These are phyloP conservation scores for Gossypium stocksii DNA, from an alignment of 345 rosid species.

Conservation along the genomic window DNA sequence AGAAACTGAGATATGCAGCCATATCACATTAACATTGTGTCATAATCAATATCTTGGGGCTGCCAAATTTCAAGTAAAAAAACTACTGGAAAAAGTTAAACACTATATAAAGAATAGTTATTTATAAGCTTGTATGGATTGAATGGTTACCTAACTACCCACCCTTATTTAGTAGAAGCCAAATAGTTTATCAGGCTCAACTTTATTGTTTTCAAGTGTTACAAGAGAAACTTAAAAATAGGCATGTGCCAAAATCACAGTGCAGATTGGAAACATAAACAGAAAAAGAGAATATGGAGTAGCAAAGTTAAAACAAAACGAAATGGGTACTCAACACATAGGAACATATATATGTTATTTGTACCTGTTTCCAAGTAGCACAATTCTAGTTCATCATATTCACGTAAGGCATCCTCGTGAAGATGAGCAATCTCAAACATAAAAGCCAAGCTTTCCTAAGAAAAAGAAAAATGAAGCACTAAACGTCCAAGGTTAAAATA, in stretches of 20 bases:
- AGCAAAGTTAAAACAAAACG: not conserved
- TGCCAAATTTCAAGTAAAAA: too few species aligned
- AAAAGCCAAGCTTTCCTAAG: constrained; percentile 98
- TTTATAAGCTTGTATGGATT: too few species aligned
- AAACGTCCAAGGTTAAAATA: constrained; percentile 13
- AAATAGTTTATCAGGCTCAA: too few species aligned
- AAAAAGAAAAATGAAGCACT: constrained; percentile 16
- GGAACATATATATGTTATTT: constrained; percentile 3
- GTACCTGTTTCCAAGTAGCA: constrained; percentile 95
- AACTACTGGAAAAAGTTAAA: too few species aligned
- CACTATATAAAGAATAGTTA: too few species aligned
- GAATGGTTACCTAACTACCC: too few species aligned
- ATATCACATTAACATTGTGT: too few species aligned
- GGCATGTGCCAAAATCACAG: not conserved
- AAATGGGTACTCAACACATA: not conserved
- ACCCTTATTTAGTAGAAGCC: too few species aligned
- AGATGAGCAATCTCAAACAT: constrained; percentile 97
- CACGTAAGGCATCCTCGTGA: constrained; percentile 91
- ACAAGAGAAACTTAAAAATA: too few species aligned
- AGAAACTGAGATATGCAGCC: too few species aligned
- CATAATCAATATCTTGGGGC: too few species aligned
- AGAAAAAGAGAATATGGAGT: not conserved
- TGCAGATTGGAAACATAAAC: not conserved
- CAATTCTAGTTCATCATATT: constrained; percentile 91
- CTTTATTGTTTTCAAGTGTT: too few species aligned